Conservation (phyloP, 805 yeast genomes). For the Nakazawaea peltata region DNA sequence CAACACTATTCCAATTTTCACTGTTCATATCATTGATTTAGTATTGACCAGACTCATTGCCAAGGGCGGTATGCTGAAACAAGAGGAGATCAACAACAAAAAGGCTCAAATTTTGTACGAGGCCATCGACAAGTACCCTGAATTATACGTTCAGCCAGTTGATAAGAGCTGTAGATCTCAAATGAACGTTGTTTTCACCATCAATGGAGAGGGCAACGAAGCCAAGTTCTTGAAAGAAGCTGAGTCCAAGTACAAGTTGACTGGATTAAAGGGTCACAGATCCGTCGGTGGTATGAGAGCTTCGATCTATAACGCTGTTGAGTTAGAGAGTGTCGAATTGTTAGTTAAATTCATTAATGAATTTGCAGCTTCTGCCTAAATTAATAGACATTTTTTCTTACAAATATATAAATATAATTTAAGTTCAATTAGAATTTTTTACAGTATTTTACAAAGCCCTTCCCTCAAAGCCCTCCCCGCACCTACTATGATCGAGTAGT, state of each 20-base stretch:
- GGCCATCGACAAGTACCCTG: slow-evolving; percentile 59
- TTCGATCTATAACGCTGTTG: slow-evolving; percentile 84
- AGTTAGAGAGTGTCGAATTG: slow-evolving; percentile 46
- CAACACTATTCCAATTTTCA: slow-evolving; percentile 92
- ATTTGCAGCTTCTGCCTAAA: too few species aligned
- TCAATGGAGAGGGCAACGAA: slow-evolving; percentile 55
- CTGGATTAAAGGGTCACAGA: slow-evolving; percentile 91
- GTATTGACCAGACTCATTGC: slow-evolving; percentile 57
- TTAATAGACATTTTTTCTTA: too few species aligned
- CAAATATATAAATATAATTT: too few species aligned
- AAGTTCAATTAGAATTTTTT: neutral
- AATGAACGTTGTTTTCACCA: slow-evolving; percentile 91
- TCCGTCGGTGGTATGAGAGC: slow-evolving; percentile 97
- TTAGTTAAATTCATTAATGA: slow-evolving; percentile 49
- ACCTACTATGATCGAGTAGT: too few species aligned
- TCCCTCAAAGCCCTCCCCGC: too few species aligned
- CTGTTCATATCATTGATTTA: slow-evolving; percentile 76
- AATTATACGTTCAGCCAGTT: slow-evolving; percentile 61
- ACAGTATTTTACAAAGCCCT: neutral
- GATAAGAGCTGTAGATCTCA: slow-evolving; percentile 58
- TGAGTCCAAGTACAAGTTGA: slow-evolving; percentile 37
- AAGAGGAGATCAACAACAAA: slow-evolving; percentile 44
- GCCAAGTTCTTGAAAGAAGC: slow-evolving; percentile 66
- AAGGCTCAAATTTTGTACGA: slow-evolving; percentile 63
- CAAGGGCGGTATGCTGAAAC: slow-evolving; percentile 66